These are phyloP conservation scores for Artemisia argyi DNA, from an alignment of 129 eudicot species.

Conservation along the genomic window DNA sequence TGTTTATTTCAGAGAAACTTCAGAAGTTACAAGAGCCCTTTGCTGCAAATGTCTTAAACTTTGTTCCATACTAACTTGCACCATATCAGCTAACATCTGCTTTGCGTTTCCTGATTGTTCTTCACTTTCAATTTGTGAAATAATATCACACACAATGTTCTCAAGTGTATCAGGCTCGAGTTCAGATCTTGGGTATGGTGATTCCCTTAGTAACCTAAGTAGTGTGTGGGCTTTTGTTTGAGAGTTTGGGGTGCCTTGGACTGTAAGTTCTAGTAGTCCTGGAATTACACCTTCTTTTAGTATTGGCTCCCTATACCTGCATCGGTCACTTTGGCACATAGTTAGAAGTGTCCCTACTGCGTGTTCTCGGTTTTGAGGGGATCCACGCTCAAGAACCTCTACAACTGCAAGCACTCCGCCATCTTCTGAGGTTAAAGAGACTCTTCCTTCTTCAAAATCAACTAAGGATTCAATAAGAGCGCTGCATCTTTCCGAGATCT, in stretches of 20 bases:
- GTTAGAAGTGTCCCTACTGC: conserved; percentile 82
- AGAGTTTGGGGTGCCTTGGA: conserved; percentile 80
- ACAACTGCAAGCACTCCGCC: conserved; percentile 96
- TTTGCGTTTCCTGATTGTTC: conserved; percentile 89
- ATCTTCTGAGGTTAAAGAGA: conserved; percentile 54
- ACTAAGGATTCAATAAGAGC: conserved; percentile 77
- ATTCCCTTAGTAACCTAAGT: conserved; percentile 63
- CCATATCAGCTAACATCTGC: conserved; percentile 95
- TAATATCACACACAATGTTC: conserved; percentile 70
- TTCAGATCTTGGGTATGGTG: conserved; percentile 79
- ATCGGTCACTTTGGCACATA: conserved; percentile 75
- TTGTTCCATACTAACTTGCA: conserved; percentile 97
- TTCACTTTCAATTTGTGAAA: conserved; percentile 81
- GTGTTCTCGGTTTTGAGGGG: conserved; percentile 83
- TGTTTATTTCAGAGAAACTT: conserved; percentile 49
- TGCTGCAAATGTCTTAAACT: conserved; percentile 84
- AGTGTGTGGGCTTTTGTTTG: conserved; percentile 71
- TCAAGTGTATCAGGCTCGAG: conserved; percentile 69
- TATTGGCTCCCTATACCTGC: conserved; percentile 78
- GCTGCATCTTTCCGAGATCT: conserved; percentile 67
- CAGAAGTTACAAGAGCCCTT: conserved; percentile 76
- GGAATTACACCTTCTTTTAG: conserved; percentile 96
- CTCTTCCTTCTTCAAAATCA: conserved; percentile 62
- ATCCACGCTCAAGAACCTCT: conserved; percentile 84
- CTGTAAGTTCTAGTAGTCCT: conserved; percentile 91